These are phyloP conservation scores for Theileria annulata DNA, from an alignment of 169 alveolate species.

Conservation along the genomic window DNA sequence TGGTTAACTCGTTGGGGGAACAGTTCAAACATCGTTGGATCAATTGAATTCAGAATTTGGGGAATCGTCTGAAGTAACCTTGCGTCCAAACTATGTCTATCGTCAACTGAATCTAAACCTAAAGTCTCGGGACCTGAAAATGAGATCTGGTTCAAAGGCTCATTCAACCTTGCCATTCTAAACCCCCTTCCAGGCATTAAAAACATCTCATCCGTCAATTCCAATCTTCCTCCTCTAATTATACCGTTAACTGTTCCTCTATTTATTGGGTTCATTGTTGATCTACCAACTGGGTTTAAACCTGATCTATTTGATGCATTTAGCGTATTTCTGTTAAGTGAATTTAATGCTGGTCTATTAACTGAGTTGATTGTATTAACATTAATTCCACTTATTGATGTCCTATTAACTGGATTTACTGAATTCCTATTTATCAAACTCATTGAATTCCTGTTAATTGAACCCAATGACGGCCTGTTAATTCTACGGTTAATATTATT, in stretches of 20 bases:
- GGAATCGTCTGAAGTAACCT: constrained; percentile 48
- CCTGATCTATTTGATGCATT: not conserved
- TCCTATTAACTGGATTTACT: not conserved
- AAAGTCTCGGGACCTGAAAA: not conserved
- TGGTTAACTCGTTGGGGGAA: constrained; percentile 5
- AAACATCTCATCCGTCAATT: constrained; percentile 15
- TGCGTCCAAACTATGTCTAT: constrained; percentile 12
- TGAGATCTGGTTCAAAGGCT: not conserved
- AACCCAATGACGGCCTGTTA: not conserved
- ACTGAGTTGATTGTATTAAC: not conserved
- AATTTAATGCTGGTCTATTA: constrained; percentile 20
- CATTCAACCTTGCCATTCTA: constrained; percentile 9
- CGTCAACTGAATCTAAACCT: not conserved
- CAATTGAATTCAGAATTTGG: constrained; percentile 41
- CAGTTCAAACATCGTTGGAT: constrained; percentile 37
- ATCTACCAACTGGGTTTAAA: not conserved
- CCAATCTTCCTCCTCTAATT: constrained; percentile 16
- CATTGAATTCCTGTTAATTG: not conserved
- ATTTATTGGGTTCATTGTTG: not conserved
- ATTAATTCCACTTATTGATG: not conserved
- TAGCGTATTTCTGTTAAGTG: constrained; percentile 10
- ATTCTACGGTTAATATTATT: constrained; percentile 23
- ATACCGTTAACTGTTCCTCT: constrained; percentile 17
- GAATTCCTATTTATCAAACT: constrained; percentile 3
- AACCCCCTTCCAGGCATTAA: constrained; percentile 14